Evolutionary conservation across 352 stramenopile species (phyloP), one percentile per base, ranked within the genome.

Genomic region (Pythium grandisporangium): DNA sequence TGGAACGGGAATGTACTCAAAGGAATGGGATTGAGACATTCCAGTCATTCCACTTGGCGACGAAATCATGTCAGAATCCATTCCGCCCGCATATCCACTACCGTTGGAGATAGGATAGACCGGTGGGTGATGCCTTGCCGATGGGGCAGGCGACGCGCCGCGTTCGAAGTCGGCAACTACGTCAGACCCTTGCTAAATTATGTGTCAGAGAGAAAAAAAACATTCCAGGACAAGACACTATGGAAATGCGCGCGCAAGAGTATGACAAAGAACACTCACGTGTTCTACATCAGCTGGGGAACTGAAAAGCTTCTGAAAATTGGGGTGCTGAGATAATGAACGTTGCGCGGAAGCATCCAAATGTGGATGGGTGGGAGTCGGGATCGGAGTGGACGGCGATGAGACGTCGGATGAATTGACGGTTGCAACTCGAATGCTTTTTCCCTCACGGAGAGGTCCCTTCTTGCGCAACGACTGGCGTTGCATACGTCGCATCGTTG

Each of bases 401-500:
- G 42, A 45, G 2, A n/a, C n/a, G n/a, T n/a, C n/a, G n/a, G 44
- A 35, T 12, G 55, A 58, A 27, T 63, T 70, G 30, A 80, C 63
- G 0, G 69, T 78, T 16, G 76, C 76, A 13, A 87, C 65, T 17
- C 76, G 70, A 32, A 90, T 86, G 46, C 69, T 85, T 41, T 91
- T 91, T 37, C 74, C 77, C 40, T 91, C 74, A 16, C 77, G 65
- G 53, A 91, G 66, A 8, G 72, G 63, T 2, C 73, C 75, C 70
- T 93, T 93, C 62, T 90, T 93, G 14, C 80, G 80, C 32, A 93
- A 70, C 16, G 80, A 93, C 50, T 94, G 81, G 0, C 81, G 62
- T 55, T 92, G 74, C 73, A 94, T 89, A 45, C 82, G 73, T 4
- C 82, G 61, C 77, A 92, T 93, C n/a, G 77, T 95, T 46, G 82